Conservation (phyloP, 2,329 filamentous ascomycete genomes). For the Ophidiomyces ophidiicola region DNA sequence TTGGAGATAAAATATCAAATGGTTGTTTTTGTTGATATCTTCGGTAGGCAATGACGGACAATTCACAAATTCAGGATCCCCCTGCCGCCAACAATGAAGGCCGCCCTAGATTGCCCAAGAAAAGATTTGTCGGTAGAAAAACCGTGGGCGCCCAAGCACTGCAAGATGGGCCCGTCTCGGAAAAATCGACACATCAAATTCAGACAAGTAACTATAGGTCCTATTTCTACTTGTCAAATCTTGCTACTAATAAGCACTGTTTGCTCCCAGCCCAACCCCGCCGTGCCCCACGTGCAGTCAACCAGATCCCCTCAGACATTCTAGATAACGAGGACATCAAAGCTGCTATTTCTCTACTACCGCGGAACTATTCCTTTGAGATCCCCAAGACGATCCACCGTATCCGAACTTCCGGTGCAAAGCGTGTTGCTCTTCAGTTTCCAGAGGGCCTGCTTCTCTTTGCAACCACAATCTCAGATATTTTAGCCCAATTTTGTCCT, state of each 20-base stretch:
- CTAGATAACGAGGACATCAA: conserved; percentile 74
- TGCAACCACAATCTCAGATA: conserved; percentile 94
- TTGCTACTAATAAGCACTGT: conserved; percentile 7
- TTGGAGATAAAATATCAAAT: too few relatives aligned
- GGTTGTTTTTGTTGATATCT: not conserved
- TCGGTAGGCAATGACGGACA: conserved; percentile 7
- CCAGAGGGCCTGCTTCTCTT: conserved; percentile 91
- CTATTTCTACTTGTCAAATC: conserved; percentile 12
- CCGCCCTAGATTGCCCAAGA: conserved; percentile 59
- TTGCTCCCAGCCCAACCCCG: conserved; percentile 48
- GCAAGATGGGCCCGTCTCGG: conserved; percentile 47
- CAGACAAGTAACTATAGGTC: conserved; percentile 27
- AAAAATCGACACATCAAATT: conserved; percentile 32
- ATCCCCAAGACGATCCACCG: conserved; percentile 96
- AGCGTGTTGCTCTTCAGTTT: conserved; percentile 86
- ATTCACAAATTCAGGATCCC: not conserved
- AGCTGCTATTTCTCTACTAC: conserved; percentile 73
- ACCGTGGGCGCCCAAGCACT: conserved; percentile 47
- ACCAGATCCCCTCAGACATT: conserved; percentile 81
- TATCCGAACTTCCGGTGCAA: conserved; percentile 66
- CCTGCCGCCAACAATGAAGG: not conserved
- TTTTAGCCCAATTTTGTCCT: conserved; percentile 85
- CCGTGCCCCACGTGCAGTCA: conserved; percentile 66
- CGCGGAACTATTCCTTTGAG: conserved; percentile 96
- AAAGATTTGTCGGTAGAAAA: conserved; percentile 77